Conservation (phyloP, 73 alveolate genomes). For the Tetrahymena elliotti region DNA sequence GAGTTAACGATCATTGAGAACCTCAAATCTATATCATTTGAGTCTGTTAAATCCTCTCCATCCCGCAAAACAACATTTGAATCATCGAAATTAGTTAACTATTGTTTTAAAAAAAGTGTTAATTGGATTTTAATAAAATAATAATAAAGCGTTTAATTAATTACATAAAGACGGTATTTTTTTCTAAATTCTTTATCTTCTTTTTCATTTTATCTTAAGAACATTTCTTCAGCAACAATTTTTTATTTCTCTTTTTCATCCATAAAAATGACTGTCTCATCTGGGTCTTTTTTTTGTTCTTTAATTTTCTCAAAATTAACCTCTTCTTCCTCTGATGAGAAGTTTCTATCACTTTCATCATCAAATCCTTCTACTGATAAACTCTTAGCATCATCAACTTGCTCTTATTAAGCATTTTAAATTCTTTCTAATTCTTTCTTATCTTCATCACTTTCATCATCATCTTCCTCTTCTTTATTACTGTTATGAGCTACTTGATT, state of each 20-base stretch:
- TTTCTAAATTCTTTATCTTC: not conserved
- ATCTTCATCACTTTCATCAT: slow-evolving; percentile 36
- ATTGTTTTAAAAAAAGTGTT: not conserved
- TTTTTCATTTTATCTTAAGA: not conserved
- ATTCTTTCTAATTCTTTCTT: not conserved
- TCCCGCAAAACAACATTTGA: not conserved
- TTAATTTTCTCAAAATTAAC: slow-evolving; percentile 20
- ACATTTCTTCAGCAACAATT: not conserved
- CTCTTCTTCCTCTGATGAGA: slow-evolving; percentile 28
- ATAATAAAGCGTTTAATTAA: not conserved
- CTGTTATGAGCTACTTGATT: not conserved
- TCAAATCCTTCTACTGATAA: slow-evolving; percentile 5
- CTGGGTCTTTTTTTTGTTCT: slow-evolving; percentile 14
- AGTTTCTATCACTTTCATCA: slow-evolving; percentile 24
- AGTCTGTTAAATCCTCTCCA: not conserved
- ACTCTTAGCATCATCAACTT: slow-evolving; percentile 8
- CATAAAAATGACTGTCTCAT: slow-evolving; percentile 27
- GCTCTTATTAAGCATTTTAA: not conserved
- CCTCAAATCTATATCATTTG: not conserved
- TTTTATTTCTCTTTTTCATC: slow-evolving; percentile 21
- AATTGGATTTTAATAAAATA: not conserved
- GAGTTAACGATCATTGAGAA: not conserved
- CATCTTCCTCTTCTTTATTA: not conserved
- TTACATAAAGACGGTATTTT: not conserved
- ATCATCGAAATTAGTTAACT: not conserved